Conservation (phyloP, 495 filamentous ascomycete genomes). For the Hypoxylon cercidicola region DNA sequence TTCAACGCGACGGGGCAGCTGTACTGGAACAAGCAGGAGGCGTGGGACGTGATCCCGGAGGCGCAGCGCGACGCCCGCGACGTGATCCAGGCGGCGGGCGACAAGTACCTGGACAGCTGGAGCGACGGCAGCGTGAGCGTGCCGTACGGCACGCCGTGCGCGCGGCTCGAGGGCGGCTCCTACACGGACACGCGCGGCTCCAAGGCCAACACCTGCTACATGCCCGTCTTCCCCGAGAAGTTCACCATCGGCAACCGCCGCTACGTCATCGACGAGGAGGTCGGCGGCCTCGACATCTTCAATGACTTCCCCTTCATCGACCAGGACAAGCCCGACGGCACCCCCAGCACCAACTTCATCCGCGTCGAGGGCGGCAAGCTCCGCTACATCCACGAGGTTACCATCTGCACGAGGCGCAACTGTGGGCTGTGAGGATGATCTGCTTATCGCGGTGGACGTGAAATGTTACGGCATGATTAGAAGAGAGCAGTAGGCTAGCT, state of each 20-base stretch:
- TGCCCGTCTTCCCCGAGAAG: slow-evolving; percentile 47
- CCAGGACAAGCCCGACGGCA: slow-evolving; percentile 43
- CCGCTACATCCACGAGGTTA: slow-evolving; percentile 53
- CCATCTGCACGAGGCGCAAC: slow-evolving; percentile 40
- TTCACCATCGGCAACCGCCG: slow-evolving; percentile 49
- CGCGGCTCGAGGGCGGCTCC: slow-evolving; percentile 58
- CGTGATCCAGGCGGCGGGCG: slow-evolving; percentile 56
- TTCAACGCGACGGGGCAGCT: slow-evolving; percentile 53
- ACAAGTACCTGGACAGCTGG: slow-evolving; percentile 59
- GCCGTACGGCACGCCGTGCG: slow-evolving; percentile 58
- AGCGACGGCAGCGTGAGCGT: slow-evolving; percentile 52
- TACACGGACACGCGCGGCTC: slow-evolving; percentile 48
- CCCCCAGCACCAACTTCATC: slow-evolving; percentile 51
- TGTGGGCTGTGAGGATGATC: slow-evolving; percentile 24
- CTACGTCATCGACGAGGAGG: slow-evolving; percentile 58
- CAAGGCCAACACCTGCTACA: slow-evolving; percentile 50
- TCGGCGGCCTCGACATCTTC: slow-evolving; percentile 57
- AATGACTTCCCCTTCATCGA: slow-evolving; percentile 54
- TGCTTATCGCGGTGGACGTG: background rate
- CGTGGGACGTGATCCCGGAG: slow-evolving; percentile 53
- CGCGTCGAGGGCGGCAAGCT: slow-evolving; percentile 52
- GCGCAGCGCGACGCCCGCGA: slow-evolving; percentile 49
- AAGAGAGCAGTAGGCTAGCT: no score
- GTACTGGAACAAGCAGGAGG: slow-evolving; percentile 51
- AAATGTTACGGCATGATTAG: no score